These are phyloP conservation scores for Aspergillus calidoustus DNA, from an alignment of 2,329 filamentous ascomycete genomes.

Conservation along the genomic window DNA sequence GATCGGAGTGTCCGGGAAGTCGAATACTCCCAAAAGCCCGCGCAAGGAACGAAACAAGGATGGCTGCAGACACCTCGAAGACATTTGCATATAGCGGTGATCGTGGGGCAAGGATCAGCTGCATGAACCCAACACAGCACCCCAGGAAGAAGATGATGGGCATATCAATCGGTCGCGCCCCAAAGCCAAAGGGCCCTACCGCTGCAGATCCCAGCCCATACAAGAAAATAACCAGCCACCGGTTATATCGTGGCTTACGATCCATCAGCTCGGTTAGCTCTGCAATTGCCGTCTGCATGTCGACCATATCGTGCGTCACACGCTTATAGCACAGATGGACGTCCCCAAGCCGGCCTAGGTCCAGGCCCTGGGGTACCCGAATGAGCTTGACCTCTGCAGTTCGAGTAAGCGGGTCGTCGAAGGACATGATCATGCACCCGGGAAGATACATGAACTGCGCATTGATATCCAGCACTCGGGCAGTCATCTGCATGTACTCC, in stretches of 20 bases:
- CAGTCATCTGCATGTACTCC: slow-evolving; percentile 85
- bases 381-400: slow-evolving; percentile 50
- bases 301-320: slow-evolving; percentile 49
- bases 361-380: slow-evolving; percentile 44
- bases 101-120: slow-evolving; percentile 73
- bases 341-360: slow-evolving; percentile 47
- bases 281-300: slow-evolving; percentile 47
- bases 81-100: slow-evolving; percentile 70
- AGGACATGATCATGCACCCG: slow-evolving; percentile 62
- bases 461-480: slow-evolving; percentile 82
- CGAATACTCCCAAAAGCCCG: slow-evolving; percentile 68
- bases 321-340: slow-evolving; percentile 51
- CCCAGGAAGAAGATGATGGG: slow-evolving; percentile 77
- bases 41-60: slow-evolving; percentile 69
- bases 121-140: slow-evolving; percentile 71
- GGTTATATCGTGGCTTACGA: slow-evolving; percentile 58
- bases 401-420: slow-evolving; percentile 59
- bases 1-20: slow-evolving; percentile 34
- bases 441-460: slow-evolving; percentile 82
- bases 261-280: slow-evolving; percentile 57
- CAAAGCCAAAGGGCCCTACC: slow-evolving; percentile 79
- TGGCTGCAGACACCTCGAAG: slow-evolving; percentile 65
- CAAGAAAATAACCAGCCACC: slow-evolving; percentile 62
- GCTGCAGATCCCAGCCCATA: slow-evolving; percentile 75
- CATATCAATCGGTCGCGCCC: slow-evolving; percentile 75